Evolutionary conservation across 192 early-diverging fungal species (phyloP), one percentile per base, ranked within the genome.

Genomic region (Backusella morwellensis): DNA sequence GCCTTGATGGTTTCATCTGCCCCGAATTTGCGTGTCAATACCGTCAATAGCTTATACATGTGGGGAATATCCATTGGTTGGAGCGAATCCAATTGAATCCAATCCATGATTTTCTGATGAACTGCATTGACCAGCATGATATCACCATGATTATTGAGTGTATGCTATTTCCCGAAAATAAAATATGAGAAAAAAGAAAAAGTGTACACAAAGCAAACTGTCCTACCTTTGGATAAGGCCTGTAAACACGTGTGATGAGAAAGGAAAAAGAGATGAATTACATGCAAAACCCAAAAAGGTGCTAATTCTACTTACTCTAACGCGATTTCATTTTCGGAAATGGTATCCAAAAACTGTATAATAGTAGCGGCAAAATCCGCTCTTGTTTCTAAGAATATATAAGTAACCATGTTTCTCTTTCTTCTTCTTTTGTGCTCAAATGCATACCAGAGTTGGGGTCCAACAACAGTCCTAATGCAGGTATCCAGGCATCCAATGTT

Each of bases 321-420:
- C 34, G 26, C 41, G n/a, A 44, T 70, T 8, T 83, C 77, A 6
- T 87, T 76, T 69, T 84, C 54, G 29, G 54, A 73, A 35, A 41
- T 78, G 9, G 78, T 72, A 5, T 80, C 78, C 59, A 89, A 75
- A 75, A 86, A 87, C 9, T 72, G 78, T 21, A 82, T 35, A 23
- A 89, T 54, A 0, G 80, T 80, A 15, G 81, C 66, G 8, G 85
- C 82, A 75, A 85, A 87, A 21, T 75, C 67, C 1, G 81, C 77
- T 29, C 88, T 70, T 14, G 76, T 81, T 35, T 73, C 80, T 80
- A 68, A 40, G 21, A 67, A 74, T 35, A 4, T 4, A 6, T 32
- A 11, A 40, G 38, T 40, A 40, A 40, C 38, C 38, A 40, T 0
- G 38, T 12, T 59, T 36, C 21, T 38, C 21, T 44, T 19, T 69